Percentiles rank a stretch among this genome's conserved stretches.
Conservation (phyloP, 1,284 basidiomycete genomes). For the Boletus sp. region DNA sequence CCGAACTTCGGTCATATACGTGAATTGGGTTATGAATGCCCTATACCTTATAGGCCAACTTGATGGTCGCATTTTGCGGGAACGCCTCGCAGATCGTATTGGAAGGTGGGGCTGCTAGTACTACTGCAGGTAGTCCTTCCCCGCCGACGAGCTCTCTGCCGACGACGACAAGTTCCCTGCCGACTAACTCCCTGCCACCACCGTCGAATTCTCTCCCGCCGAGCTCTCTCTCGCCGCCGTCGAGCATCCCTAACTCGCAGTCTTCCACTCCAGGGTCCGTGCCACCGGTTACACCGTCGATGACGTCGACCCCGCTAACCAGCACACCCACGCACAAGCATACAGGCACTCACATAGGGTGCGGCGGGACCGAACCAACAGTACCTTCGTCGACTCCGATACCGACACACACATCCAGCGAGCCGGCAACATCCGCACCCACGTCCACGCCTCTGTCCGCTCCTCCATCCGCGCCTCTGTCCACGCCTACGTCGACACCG, state of each 20-base stretch:
- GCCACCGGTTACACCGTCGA: neutral
- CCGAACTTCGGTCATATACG: neutral
- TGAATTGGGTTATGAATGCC: neutral
- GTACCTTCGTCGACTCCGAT: neutral
- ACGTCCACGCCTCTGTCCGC: neutral
- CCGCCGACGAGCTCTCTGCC: neutral
- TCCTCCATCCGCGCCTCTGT: neutral
- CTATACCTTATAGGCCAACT: slow-evolving; percentile 19
- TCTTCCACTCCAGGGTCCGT: neutral
- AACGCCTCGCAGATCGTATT: slow-evolving; percentile 22
- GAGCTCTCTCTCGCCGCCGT: neutral
- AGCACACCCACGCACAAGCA: neutral
- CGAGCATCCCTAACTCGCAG: neutral
- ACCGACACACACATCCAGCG: neutral
- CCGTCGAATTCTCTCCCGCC: neutral
- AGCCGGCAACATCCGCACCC: too few species aligned
- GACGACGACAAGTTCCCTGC: neutral
- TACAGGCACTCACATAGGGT: neutral
- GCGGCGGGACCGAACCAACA: neutral
- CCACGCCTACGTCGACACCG: neutral
- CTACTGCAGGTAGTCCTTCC: neutral
- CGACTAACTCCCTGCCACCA: neutral
- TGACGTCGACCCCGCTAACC: neutral
- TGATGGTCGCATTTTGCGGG: slow-evolving; percentile 29
- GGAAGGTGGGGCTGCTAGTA: neutral